A percentile compares a stretch with the other conserved stretches of the same genome.
These are phyloP conservation scores for Podosphaera aphanis DNA, from an alignment of 2,329 filamentous ascomycete species.

Conservation along the genomic window DNA sequence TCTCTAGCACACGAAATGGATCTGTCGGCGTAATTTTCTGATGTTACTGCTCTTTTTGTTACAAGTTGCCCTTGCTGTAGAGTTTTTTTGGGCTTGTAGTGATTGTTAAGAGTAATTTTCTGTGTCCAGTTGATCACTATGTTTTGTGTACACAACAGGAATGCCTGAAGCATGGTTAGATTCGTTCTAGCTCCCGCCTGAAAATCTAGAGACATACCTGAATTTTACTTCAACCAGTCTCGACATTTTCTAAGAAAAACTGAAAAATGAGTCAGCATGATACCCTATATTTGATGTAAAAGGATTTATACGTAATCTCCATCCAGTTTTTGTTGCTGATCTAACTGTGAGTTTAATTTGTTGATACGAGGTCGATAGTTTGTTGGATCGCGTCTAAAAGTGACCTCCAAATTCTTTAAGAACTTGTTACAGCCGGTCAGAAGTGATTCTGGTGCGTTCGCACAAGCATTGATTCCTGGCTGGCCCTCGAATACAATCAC, in stretches of 20 bases:
- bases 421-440: conserved; percentile 88
- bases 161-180: too few species aligned
- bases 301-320: conserved; percentile 62
- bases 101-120: too few species aligned
- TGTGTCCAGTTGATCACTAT: too few species aligned
- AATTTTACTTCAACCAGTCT: background rate
- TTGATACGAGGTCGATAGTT: conserved; percentile 97
- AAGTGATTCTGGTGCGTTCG: conserved; percentile 75
- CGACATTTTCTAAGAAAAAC: conserved; percentile 81
- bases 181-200: too few species aligned
- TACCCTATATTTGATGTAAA: background rate
- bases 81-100: too few species aligned
- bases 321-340: conserved; percentile 83
- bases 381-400: conserved; percentile 91
- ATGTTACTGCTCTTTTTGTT: too few species aligned
- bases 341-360: conserved; percentile 84
- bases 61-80: too few species aligned
- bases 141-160: too few species aligned
- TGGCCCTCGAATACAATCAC: conserved; percentile 96
- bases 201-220: background rate
- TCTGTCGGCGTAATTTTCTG: too few species aligned
- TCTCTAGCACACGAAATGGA: too few species aligned
- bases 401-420: conserved; percentile 89
- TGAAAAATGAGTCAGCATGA: conserved; percentile 16
- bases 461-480: conserved; percentile 69